Evolutionary conservation across 805 yeast genomes (phyloP).

Genomic region (Wickerhamia fluorescens): DNA sequence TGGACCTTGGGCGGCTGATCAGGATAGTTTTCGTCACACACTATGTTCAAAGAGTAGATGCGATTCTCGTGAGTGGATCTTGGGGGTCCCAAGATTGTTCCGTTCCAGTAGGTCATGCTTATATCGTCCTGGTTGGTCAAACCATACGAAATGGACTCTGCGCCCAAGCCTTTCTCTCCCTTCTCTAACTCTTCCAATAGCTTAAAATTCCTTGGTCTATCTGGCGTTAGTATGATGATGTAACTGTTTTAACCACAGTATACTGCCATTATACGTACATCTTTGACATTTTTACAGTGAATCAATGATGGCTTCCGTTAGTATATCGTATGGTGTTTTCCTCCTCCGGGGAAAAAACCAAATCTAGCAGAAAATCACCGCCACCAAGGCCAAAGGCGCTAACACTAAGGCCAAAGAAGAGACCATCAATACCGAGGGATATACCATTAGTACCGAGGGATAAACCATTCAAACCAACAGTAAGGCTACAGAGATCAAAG

Average conservation of each 20-base stretch:
- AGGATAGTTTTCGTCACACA: conserved; percentile 82
- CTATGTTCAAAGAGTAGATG: conserved; percentile 75
- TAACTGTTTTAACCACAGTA: not conserved
- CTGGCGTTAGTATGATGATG: conserved; percentile 4
- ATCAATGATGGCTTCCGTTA: no score
- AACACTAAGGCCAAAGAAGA: no score
- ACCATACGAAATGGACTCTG: conserved; percentile 95
- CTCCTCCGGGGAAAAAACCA: no score
- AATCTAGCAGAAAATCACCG: no score
- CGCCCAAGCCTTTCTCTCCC: conserved; percentile 96
- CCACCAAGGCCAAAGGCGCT: no score
- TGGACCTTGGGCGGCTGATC: conserved; percentile 78
- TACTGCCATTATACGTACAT: conserved; percentile 37
- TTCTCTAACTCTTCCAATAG: conserved; percentile 93
- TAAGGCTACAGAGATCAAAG: no score
- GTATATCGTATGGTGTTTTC: no score
- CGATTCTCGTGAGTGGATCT: conserved; percentile 85
- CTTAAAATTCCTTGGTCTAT: conserved; percentile 87
- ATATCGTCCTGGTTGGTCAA: conserved; percentile 85
- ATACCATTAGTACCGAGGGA: no score
- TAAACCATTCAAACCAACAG: no score
- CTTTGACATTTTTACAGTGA: conserved; percentile 44
- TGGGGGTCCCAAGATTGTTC: conserved; percentile 97
- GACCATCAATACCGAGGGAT: no score
- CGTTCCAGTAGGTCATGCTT: conserved; percentile 94